Base-by-base conservation (phyloP, 192 early-diverging fungal genomes). In the Helicostylum pulchrum region DNA sequence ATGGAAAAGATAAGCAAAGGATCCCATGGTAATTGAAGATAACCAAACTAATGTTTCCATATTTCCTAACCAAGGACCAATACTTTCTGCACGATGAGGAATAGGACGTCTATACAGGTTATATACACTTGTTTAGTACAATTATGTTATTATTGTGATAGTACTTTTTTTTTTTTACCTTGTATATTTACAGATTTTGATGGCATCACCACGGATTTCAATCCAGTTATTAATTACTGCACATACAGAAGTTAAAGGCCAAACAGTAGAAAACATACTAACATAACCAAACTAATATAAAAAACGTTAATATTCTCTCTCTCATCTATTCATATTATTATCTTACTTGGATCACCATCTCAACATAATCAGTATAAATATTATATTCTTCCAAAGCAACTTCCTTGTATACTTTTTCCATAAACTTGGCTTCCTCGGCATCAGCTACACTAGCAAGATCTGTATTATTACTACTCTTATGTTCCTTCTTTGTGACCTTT, bases 181-280 rank as follows among this genome's bases (percentile, higher is more conserved):
- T 6, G 84, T 81, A 49, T 88, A 81, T 43, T 80, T 86, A 66
- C 89, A 89, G 60, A 98, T 86, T 74, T 98, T 98, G 72, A 92
- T 84, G 0, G 94, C 94, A 72, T 98, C 94, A 7, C 87, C 82
- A 51, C 96, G 82, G 54, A 98, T 72, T 80, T 98, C 94, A 34
- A 96, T 64, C 83, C 88, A 93, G 77, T 98, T 96, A 76, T 96
- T 96, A 32, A 96, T 42, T 42, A 94, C 77, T 34, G 88, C 90
- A 15, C 85, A 85, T 45, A 96, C 65, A 6, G 93, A 86, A 2
- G 92, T 88, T 62, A 94, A 79, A 2, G 94, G 90, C 92, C 91
- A 96, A 7, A 88, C 84, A 0, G 86, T 77, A 21, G 89, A 90
- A 73, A 98, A 98, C 61, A 95, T 77, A 17, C 86, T 80, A 10